A percentile compares a stretch with the other conserved stretches of the same genome.
phyloP scores from a whole-genome alignment of 441 rosid genomes.

The Rhodomyrtus psidioides region DNA sequence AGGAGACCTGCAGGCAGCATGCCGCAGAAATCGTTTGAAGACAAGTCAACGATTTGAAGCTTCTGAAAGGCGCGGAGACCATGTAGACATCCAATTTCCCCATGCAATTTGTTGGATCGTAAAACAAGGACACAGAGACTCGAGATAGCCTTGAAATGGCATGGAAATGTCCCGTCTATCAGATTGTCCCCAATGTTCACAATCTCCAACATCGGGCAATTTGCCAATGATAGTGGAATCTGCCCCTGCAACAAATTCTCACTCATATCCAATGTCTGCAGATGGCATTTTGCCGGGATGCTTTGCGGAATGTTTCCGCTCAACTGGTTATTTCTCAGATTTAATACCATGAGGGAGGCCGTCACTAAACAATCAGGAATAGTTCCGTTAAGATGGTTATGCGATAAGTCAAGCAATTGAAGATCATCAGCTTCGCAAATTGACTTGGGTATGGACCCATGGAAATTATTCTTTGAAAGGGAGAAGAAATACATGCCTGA shows the following conservation, averaged over 20 bases:
- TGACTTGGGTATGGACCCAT: constrained; percentile 17
- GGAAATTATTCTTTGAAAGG: too few species aligned
- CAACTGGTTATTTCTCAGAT: not conserved
- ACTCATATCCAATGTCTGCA: not conserved
- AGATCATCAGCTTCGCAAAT: not conserved
- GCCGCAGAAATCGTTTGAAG: too few species aligned
- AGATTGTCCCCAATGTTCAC: too few species aligned
- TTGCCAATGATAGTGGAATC: not conserved
- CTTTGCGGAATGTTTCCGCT: not conserved
- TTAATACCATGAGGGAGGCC: not conserved
- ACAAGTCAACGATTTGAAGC: too few species aligned
- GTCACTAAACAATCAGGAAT: constrained; percentile 14
- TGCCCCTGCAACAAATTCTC: not conserved
- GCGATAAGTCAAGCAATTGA: constrained; percentile 11
- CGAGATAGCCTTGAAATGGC: too few species aligned
- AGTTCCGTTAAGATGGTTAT: constrained; percentile 7
- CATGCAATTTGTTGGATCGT: too few species aligned
- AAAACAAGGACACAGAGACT: too few species aligned
- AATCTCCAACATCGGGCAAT: not conserved
- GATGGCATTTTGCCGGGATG: not conserved
- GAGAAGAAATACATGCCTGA: too few species aligned
- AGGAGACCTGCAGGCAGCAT: too few species aligned
- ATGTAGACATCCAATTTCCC: too few species aligned
- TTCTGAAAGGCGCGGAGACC: too few species aligned
- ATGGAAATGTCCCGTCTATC: too few species aligned